Percentiles rank a stretch among this genome's conserved stretches.
phyloP scores from a whole-genome alignment of 257 asterid genomes.

The Cinchona pubescens region DNA sequence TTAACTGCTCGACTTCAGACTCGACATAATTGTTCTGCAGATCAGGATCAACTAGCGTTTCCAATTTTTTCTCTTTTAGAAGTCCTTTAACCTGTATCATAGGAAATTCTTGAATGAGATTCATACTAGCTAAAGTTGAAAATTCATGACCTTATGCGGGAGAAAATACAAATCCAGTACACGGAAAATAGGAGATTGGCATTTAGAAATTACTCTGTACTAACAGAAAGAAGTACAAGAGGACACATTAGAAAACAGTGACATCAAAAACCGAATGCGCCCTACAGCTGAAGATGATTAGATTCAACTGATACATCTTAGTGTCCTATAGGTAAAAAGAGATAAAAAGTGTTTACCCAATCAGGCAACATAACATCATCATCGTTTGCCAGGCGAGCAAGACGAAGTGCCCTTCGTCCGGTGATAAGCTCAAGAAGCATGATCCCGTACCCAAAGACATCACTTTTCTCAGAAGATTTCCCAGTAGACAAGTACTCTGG shows the following conservation, averaged over 20 bases:
- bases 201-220: background rate
- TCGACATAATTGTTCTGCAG: constrained; percentile 41
- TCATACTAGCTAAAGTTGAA: background rate
- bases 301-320: background rate
- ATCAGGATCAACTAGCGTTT: constrained; percentile 57
- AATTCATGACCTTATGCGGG: background rate
- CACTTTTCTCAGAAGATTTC: constrained; percentile 52
- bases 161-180: background rate
- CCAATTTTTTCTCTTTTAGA: constrained; percentile 45
- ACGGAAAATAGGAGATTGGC: background rate
- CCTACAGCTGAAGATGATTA: background rate
- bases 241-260: background rate
- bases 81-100: constrained; percentile 49
- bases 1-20: constrained; percentile 50
- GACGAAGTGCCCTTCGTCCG: constrained; percentile 54
- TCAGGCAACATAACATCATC: constrained; percentile 59
- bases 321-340: background rate
- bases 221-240: background rate
- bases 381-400: constrained; percentile 57
- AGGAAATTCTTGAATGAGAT: background rate
- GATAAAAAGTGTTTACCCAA: constrained; percentile 34
- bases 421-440: constrained; percentile 57
- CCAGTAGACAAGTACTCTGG: constrained; percentile 58
- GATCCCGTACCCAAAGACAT: constrained; percentile 55
- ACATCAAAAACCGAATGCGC: background rate